Conservation (phyloP, 495 filamentous ascomycete genomes). For the Penicillium arizonense region DNA sequence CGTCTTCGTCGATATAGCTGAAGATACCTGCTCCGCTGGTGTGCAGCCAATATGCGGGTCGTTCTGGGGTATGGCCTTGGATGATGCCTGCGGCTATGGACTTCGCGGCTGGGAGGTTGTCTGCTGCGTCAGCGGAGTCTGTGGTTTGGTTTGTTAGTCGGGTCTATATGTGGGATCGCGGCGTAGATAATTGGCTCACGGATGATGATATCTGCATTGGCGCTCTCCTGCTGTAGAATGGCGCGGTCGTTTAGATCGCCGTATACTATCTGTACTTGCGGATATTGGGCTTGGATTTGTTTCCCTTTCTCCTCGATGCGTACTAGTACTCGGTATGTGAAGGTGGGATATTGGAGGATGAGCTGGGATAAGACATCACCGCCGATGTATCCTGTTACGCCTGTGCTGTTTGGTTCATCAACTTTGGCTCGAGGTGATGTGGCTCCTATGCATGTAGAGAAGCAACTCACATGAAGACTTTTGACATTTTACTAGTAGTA, state of each 20-base stretch:
- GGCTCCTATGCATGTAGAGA: slow-evolving; percentile 55
- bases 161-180: slow-evolving; percentile 34
- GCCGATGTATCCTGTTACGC: slow-evolving; percentile 64
- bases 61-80: slow-evolving; percentile 20
- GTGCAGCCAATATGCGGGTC: slow-evolving; percentile 43
- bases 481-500: slow-evolving; percentile 91
- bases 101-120: slow-evolving; percentile 34
- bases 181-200: slow-evolving; percentile 54
- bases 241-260: slow-evolving; percentile 36
- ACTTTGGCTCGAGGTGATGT: slow-evolving; percentile 4
- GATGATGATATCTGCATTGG: slow-evolving; percentile 46
- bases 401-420: slow-evolving; percentile 22
- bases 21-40: slow-evolving; percentile 17
- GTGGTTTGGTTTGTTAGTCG: background rate
- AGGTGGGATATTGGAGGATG: slow-evolving; percentile 55
- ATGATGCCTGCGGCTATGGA: slow-evolving; percentile 31
- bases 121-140: slow-evolving; percentile 44
- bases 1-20: slow-evolving; percentile 6
- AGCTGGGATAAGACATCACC: slow-evolving; percentile 59
- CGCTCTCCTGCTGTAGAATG: slow-evolving; percentile 34
- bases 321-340: slow-evolving; percentile 57
- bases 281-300: slow-evolving; percentile 45
- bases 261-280: slow-evolving; percentile 37
- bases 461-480: slow-evolving; percentile 8
- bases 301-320: slow-evolving; percentile 59